Evolutionary conservation across 2,329 filamentous ascomycete genomes (phyloP).

Genomic region (Curvularia lunata): DNA sequence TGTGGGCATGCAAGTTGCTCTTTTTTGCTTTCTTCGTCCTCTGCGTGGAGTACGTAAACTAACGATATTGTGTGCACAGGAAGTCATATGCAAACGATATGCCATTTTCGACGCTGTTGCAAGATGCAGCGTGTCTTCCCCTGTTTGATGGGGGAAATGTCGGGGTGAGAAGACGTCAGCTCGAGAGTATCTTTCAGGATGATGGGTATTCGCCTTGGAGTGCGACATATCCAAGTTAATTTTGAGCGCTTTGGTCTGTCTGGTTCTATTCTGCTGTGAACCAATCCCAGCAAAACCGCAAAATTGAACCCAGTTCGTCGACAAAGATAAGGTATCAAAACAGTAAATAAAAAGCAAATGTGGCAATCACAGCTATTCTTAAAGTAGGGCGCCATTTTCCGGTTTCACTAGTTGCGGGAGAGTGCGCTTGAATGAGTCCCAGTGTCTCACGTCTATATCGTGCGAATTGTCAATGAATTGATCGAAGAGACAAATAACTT

Average conservation of each 20-base stretch:
- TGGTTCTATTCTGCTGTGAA: neutral
- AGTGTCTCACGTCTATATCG: neutral
- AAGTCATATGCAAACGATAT: constrained; percentile 51
- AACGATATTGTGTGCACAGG: constrained; percentile 14
- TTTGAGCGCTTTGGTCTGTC: neutral
- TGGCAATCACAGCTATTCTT: too few relatives aligned
- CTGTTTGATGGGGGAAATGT: constrained; percentile 69
- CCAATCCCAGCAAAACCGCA: too few relatives aligned
- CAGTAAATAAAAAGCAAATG: too few relatives aligned
- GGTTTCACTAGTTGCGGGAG: too few relatives aligned
- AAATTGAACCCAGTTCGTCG: too few relatives aligned
- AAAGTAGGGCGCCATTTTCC: too few relatives aligned
- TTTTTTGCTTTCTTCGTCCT: constrained; percentile 16
- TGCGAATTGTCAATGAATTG: neutral
- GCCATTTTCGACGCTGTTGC: constrained; percentile 69
- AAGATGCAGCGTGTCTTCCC: constrained; percentile 89
- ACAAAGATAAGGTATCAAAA: too few relatives aligned
- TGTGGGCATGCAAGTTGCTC: constrained; percentile 57
- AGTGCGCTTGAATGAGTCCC: neutral
- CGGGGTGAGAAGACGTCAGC: constrained; percentile 57
- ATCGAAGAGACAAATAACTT: neutral
- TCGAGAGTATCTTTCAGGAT: constrained; percentile 55
- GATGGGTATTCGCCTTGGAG: constrained; percentile 58
- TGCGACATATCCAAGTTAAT: constrained; percentile 18
- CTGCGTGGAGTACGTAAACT: neutral